Base-by-base conservation (phyloP, 2,329 filamentous ascomycete genomes). In the Cladophialophora immunda region DNA sequence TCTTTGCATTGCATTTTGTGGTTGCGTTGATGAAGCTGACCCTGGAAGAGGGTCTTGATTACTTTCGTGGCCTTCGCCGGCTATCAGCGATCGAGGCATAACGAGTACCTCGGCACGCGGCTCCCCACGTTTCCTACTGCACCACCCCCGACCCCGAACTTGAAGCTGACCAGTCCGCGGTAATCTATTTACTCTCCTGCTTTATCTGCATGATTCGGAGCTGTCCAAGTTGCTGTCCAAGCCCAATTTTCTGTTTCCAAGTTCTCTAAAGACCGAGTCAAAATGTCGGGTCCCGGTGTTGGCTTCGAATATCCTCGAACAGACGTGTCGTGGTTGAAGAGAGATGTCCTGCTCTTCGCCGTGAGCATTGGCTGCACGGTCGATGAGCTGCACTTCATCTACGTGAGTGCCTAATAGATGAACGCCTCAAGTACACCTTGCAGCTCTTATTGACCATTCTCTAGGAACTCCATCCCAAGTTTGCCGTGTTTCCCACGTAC, bases 361-460 rank as follows among this genome's bases (percentile, higher is more conserved):
- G 90, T 91, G 80, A 94, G 90, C 81, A 94, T 97, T 78, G 94
- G 94, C 64, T 89, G 86, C 76, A 94, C 88, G 13, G 66, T 66
- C n/a, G 89, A 97, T 73, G 94, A 97, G 84, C 87, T 97, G 75
- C 93, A 97, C 77, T 97, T 94, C 77, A 89, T 97, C 81, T 97
- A 93, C 75, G 93, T 95, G 84, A 67, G 86, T 41, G 22, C 38
- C 22, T 9, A 27, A 22, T 15, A 29, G 25, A 19, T 29, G 15
- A 17, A 15, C 47, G 13, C 29, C 30, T 1, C 8, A n/a, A 56
- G 11, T 15, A 30, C 15, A 5, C 53, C 9, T 25, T 41, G 11
- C 7, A 34, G 29, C 22, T 55, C 32, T 52, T 8, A 57, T 32
- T 32, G 25, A 45, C 45, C 36, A 61, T 67, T 50, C 65, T 30